Percentiles rank a stretch among this genome's conserved stretches.
phyloP scores from a whole-genome alignment of 345 rosid species.

The Orychophragmus violaceus region DNA sequence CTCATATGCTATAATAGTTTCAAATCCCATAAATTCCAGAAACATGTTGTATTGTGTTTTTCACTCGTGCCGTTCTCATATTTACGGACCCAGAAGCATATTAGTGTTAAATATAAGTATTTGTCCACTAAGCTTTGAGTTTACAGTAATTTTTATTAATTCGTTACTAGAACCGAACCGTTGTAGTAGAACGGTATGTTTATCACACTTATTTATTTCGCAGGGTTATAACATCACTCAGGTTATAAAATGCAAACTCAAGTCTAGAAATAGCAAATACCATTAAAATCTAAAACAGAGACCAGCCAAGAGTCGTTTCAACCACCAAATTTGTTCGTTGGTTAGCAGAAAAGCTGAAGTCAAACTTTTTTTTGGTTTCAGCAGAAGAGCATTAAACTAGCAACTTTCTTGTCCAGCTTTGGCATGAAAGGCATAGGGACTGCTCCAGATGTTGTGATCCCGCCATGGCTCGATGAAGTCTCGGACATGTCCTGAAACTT shows the following conservation, averaged over 20 bases:
- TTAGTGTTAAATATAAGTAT: neutral
- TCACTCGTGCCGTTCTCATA: neutral
- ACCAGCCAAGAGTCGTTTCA: too few relatives aligned
- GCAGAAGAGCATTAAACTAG: slow-evolving; percentile 75
- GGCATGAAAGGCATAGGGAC: slow-evolving; percentile 48
- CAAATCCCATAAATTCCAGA: neutral
- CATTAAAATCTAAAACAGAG: neutral
- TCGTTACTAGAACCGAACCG: neutral
- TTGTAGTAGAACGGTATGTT: neutral
- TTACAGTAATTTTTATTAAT: neutral
- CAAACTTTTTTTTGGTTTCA: too few relatives aligned
- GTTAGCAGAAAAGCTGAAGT: neutral
- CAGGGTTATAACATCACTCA: neutral
- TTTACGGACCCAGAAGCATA: neutral
- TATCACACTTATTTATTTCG: neutral
- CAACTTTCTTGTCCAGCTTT: slow-evolving; percentile 37
- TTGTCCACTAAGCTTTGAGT: neutral
- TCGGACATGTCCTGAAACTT: slow-evolving; percentile 26
- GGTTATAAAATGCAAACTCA: neutral
- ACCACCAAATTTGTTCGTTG: too few relatives aligned
- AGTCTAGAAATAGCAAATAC: neutral
- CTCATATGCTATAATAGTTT: neutral
- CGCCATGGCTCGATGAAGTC: slow-evolving; percentile 13
- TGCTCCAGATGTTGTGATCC: slow-evolving; percentile 23
- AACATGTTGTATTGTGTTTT: too few relatives aligned